Evolutionary conservation across 352 stramenopile genomes (phyloP).

Genomic region (Phytopythium montanum): DNA sequence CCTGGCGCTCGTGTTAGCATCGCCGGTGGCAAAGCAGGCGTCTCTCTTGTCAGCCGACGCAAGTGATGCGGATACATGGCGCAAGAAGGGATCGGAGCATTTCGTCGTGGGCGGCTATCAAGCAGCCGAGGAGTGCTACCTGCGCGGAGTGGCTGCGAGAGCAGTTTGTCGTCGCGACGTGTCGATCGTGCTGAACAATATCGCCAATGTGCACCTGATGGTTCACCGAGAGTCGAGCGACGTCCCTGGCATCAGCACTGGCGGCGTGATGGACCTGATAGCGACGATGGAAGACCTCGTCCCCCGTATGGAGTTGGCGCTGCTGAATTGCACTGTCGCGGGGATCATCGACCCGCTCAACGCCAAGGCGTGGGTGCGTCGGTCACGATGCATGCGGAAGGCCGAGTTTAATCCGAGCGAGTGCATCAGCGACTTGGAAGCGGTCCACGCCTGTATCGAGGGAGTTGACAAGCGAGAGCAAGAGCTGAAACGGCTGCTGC

Average conservation of each 20-base stretch:
- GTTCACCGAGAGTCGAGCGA: neutral
- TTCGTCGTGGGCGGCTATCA: conserved; percentile 10
- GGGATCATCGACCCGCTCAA: conserved; percentile 24
- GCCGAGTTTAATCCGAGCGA: conserved; percentile 9
- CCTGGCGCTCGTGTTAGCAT: neutral
- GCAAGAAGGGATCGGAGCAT: conserved; percentile 9
- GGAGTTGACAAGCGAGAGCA: conserved; percentile 1
- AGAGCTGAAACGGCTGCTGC: conserved; percentile 10
- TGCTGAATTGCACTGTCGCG: conserved; percentile 24
- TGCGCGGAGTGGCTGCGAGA: conserved; percentile 9
- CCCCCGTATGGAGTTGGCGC: conserved; percentile 6
- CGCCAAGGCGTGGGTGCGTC: conserved; percentile 23
- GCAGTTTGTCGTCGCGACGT: conserved; percentile 2
- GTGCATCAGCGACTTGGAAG: conserved; percentile 12
- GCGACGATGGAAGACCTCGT: neutral
- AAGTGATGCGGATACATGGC: conserved; percentile 12
- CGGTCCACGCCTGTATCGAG: conserved; percentile 1
- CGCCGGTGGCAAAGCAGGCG: neutral
- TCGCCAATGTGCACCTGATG: conserved; percentile 18
- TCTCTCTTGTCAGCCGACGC: neutral
- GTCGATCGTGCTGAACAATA: conserved; percentile 23
- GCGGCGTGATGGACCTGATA: neutral
- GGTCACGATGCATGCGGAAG: conserved; percentile 12
- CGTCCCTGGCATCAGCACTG: neutral
- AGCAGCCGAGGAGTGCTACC: conserved; percentile 14